Conservation (phyloP, 192 early-diverging fungal genomes). For the Podila clonocystis region DNA sequence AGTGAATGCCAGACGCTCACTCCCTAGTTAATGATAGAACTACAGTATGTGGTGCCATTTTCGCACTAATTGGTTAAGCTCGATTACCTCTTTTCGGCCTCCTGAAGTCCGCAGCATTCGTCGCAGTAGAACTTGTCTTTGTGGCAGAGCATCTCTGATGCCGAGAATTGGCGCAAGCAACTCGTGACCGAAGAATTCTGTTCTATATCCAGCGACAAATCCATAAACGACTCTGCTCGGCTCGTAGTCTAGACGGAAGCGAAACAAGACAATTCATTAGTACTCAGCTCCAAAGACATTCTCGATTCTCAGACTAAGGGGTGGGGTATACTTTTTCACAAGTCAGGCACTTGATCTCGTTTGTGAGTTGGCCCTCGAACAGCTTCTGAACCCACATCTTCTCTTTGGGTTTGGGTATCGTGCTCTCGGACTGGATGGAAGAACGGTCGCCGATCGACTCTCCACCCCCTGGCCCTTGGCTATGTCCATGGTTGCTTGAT, state of each 20-base stretch:
- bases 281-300: too few species aligned
- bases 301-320: neutral
- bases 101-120: constrained; percentile 92
- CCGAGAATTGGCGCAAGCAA: constrained; percentile 97
- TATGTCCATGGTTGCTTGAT: constrained; percentile 21
- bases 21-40: neutral
- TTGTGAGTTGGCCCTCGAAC: constrained; percentile 95
- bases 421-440: constrained; percentile 45
- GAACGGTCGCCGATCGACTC: constrained; percentile 49
- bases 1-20: neutral
- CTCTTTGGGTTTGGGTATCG: constrained; percentile 41
- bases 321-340: constrained; percentile 82
- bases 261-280: neutral
- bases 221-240: constrained; percentile 94
- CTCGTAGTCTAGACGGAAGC: constrained; percentile 73
- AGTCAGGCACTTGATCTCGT: constrained; percentile 96
- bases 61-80: neutral
- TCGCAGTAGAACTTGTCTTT: constrained; percentile 99
- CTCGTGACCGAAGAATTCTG: constrained; percentile 94
- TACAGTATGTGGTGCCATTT: neutral
- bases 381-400: constrained; percentile 94
- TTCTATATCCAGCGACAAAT: constrained; percentile 96
- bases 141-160: constrained; percentile 92
- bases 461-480: constrained; percentile 1
- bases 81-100: constrained; percentile 87